These are phyloP conservation scores for Rhizoclosmatium globosum DNA, from an alignment of 192 early-diverging fungal species.

Conservation along the genomic window DNA sequence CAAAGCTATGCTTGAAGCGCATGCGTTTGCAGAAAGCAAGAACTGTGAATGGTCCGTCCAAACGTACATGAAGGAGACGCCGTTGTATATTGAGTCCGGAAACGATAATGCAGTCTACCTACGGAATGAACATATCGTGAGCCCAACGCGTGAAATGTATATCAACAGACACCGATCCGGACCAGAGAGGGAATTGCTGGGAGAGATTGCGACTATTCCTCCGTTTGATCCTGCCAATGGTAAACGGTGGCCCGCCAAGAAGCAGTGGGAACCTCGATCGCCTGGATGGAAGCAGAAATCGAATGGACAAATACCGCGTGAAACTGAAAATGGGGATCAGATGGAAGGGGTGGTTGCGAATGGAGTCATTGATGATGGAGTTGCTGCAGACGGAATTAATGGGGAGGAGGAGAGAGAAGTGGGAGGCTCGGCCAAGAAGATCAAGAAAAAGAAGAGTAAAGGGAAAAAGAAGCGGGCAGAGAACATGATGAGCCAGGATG, in stretches of 20 bases:
- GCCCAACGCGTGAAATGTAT: background rate
- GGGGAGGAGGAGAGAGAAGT: background rate
- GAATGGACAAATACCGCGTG: background rate
- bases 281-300: too few species aligned
- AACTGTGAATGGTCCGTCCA: constrained; percentile 13
- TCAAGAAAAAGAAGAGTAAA: too few species aligned
- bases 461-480: too few species aligned
- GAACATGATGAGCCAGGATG: too few species aligned
- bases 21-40: background rate
- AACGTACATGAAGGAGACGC: background rate
- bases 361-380: background rate
- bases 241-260: background rate
- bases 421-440: too few species aligned
- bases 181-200: background rate
- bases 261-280: background rate
- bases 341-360: background rate
- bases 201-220: background rate
- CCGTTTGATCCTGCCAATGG: background rate
- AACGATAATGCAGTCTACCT: background rate
- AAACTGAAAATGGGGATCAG: background rate
- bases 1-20: background rate
- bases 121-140: background rate
- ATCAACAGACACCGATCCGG: background rate
- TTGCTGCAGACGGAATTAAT: background rate
- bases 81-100: constrained; percentile 8